Evolutionary conservation across 2,329 filamentous ascomycete species (phyloP).

Genomic region (Aspergillus neoniger): DNA sequence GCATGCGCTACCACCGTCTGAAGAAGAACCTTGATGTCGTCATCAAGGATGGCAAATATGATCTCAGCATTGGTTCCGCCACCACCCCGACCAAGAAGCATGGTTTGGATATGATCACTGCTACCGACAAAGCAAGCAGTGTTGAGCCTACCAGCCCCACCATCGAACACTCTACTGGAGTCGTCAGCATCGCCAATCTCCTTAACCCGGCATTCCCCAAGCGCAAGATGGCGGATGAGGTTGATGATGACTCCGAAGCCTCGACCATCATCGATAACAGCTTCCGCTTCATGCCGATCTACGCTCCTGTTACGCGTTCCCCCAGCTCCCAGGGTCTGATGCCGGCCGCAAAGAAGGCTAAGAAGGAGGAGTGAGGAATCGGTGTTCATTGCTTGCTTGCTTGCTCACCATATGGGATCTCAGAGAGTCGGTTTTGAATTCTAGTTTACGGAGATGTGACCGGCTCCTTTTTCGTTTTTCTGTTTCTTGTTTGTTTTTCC

Average conservation of each 20-base stretch:
- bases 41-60: slow-evolving; percentile 8
- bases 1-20: slow-evolving; percentile 20
- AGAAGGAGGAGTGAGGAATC: not conserved
- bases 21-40: slow-evolving; percentile 17
- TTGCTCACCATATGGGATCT: too few relatives aligned
- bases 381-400: too few relatives aligned
- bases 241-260: not conserved
- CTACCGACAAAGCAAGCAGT: not conserved
- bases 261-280: not conserved
- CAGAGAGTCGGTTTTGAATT: too few relatives aligned
- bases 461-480: too few relatives aligned
- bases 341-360: not conserved
- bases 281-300: too few relatives aligned
- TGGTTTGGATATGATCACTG: too few relatives aligned
- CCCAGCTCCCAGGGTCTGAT: not conserved
- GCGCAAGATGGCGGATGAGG: slow-evolving; percentile 12
- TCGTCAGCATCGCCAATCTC: not conserved
- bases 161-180: too few relatives aligned
- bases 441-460: too few relatives aligned
- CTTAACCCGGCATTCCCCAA: not conserved
- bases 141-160: not conserved
- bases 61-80: not conserved
- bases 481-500: too few relatives aligned
- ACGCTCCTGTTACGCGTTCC: too few relatives aligned
- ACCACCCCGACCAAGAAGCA: not conserved